phyloP scores from a whole-genome alignment of 768 basidiomycete genomes.

The Rhizopogon vulgaris region DNA sequence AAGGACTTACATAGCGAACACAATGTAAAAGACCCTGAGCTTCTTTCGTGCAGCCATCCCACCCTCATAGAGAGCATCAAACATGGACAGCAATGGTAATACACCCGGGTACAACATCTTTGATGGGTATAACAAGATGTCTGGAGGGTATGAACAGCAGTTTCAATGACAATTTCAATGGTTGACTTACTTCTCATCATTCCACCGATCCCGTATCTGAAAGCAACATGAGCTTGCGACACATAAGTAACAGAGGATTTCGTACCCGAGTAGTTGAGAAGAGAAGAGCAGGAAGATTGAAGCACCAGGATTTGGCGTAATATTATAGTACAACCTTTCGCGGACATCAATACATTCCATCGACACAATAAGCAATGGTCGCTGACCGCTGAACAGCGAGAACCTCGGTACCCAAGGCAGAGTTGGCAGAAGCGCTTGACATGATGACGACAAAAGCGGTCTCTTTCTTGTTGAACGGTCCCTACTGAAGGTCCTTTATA shows the following conservation, averaged over 20 bases:
- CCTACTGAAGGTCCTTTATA: constrained; percentile 24
- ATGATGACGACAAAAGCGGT: constrained; percentile 54
- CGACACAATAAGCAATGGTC: too few relatives aligned
- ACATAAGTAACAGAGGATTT: too few relatives aligned
- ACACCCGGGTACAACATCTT: constrained; percentile 37
- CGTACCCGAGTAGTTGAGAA: constrained; percentile 29
- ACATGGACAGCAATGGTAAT: constrained; percentile 17
- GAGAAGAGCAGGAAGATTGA: constrained; percentile 39
- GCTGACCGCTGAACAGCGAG: constrained; percentile 41
- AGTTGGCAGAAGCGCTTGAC: constrained; percentile 48
- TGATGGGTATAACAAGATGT: constrained; percentile 35
- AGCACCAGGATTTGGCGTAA: constrained; percentile 38
- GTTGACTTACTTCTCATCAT: constrained; percentile 38
- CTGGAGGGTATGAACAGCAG: constrained; percentile 1
- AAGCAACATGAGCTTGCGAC: too few relatives aligned
- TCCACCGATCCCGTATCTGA: constrained; percentile 46
- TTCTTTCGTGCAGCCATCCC: constrained; percentile 36
- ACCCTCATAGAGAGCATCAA: constrained; percentile 31
- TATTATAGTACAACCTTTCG: constrained; percentile 38
- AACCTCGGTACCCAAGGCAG: constrained; percentile 48
- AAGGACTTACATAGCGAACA: constrained; percentile 15
- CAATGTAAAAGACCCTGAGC: constrained; percentile 46
- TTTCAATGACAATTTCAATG: background rate
- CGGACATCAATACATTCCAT: background rate
- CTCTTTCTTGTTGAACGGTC: constrained; percentile 56